Conservation (phyloP, 2,329 filamentous ascomycete genomes). For the Fusarium sp. region DNA sequence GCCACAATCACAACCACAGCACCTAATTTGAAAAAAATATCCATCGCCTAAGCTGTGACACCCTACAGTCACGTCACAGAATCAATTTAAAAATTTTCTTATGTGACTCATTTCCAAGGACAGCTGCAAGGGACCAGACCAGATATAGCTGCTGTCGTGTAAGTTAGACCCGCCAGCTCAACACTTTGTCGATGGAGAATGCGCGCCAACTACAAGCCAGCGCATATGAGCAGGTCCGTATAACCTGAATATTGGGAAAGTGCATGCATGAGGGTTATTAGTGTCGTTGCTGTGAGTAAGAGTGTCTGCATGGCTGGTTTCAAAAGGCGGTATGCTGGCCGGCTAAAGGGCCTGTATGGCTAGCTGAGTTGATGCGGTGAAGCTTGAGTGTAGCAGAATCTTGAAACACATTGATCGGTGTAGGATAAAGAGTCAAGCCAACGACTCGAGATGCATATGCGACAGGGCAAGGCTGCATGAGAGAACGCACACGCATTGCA, state of each 20-base stretch:
- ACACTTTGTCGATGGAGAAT: conserved; percentile 6
- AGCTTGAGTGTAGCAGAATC: conserved; percentile 19
- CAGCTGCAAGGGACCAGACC: conserved; percentile 29
- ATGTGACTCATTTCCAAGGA: conserved; percentile 20
- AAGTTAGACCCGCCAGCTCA: conserved; percentile 29
- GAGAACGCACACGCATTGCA: not conserved
- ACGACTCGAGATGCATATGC: conserved; percentile 8
- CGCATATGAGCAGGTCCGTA: conserved; percentile 12
- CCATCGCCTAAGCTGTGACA: not conserved
- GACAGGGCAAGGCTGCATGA: conserved; percentile 24
- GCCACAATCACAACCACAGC: not conserved
- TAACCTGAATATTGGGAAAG: conserved; percentile 7
- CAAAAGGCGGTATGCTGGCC: conserved; percentile 36
- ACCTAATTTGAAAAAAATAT: not conserved
- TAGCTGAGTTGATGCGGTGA: conserved; percentile 24
- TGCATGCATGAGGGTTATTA: conserved; percentile 5
- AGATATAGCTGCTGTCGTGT: conserved; percentile 26
- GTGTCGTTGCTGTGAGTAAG: conserved; percentile 15
- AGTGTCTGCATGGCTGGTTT: conserved; percentile 18
- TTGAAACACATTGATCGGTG: conserved; percentile 34
- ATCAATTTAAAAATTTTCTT: not conserved
- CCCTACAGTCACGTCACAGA: conserved; percentile 1
- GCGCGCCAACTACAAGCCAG: conserved; percentile 25
- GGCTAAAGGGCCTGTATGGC: conserved; percentile 9
- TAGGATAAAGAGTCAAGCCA: conserved; percentile 14